Evolutionary conservation across 768 basidiomycete genomes (phyloP).

Genomic region (Suillus cothurnatus): DNA sequence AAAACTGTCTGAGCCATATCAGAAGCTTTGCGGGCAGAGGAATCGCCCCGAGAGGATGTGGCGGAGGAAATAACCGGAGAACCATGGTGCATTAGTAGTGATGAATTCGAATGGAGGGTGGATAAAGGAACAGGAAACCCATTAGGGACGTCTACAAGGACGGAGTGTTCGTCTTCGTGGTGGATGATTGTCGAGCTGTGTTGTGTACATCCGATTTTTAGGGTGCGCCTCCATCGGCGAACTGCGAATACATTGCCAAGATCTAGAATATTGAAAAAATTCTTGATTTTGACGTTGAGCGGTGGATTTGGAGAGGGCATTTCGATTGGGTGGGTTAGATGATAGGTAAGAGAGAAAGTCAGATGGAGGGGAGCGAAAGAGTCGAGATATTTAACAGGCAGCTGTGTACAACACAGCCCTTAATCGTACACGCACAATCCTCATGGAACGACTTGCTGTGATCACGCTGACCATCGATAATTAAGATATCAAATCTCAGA

Average conservation of each 20-base stretch:
- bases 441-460: no score
- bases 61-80: not conserved
- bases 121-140: not conserved
- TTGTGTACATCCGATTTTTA: not conserved
- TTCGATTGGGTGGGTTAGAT: not conserved
- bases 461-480: no score
- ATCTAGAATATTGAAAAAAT: not conserved
- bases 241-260: not conserved
- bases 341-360: no score
- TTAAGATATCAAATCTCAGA: no score
- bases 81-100: not conserved
- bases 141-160: not conserved
- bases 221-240: not conserved
- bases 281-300: not conserved
- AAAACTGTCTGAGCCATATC: not conserved
- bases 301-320: not conserved
- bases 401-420: no score
- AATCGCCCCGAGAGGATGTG: not conserved
- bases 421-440: no score
- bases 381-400: no score
- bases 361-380: no score
- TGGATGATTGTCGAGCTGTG: not conserved
- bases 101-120: not conserved
- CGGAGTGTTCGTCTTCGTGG: not conserved
- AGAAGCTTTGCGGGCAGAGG: not conserved